Evolutionary conservation across 164 flowering plant genomes (phyloP).

Genomic region (Pachysandra terminalis): DNA sequence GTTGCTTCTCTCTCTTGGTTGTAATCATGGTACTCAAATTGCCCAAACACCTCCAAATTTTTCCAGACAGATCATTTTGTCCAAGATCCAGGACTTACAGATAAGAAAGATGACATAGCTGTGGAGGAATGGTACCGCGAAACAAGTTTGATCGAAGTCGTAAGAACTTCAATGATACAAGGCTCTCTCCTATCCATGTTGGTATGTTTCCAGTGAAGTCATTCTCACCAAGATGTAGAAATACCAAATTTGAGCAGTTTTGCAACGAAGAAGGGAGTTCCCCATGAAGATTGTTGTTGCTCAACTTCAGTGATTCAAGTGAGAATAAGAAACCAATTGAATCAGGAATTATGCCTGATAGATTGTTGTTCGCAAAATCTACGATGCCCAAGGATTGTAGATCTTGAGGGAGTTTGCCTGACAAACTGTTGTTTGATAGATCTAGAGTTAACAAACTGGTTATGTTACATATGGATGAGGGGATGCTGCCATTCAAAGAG

Average conservation of each 20-base stretch:
- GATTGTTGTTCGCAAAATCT: constrained; percentile 12
- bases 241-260: neutral
- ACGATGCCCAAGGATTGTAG: neutral
- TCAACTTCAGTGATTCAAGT: neutral
- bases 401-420: constrained; percentile 17
- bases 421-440: constrained; percentile 12
- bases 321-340: constrained; percentile 14
- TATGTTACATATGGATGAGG: neutral
- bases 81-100: neutral
- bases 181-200: constrained; percentile 13
- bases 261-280: neutral
- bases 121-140: constrained; percentile 16
- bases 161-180: constrained; percentile 2
- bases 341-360: constrained; percentile 13
- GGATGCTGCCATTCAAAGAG: constrained; percentile 14
- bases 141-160: neutral
- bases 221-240: constrained; percentile 12
- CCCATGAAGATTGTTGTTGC: neutral
- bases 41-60: neutral
- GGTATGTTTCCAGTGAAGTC: constrained; percentile 1
- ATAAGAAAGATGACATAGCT: neutral
- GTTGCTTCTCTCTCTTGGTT: too few species aligned
- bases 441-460: neutral
- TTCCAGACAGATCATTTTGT: neutral
- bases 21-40: neutral